Evolutionary conservation across 106 monocot genomes (phyloP), one percentile per base, ranked within the genome.

Genomic region (Alisma plantagoaquatica): DNA sequence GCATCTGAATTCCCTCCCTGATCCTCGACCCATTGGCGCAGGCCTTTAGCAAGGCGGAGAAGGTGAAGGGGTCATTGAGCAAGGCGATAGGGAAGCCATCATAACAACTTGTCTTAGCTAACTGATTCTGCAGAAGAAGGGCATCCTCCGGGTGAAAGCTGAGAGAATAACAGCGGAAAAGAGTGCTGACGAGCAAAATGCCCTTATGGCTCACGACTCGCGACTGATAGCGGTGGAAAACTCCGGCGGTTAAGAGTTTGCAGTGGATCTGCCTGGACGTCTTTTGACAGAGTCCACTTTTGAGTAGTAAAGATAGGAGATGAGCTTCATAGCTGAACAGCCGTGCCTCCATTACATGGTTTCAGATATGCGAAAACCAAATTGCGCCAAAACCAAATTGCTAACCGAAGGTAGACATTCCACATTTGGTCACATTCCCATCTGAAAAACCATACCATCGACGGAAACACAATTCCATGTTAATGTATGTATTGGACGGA

Each of bases 41-140:
- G 26, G 84, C 66, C 46, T 84, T 84, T 60, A 84, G 69, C 32
- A 78, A 56, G 67, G 75, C 75, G 30, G 77, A 55, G 56, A 76
- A 74, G 66, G 84, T 63, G 73, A 77, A 91, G 31, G 77, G 70
- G 33, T 77, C 62, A 19, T 32, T 22, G n/a, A n/a, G n/a, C n/a
- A n/a, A n/a, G n/a, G n/a, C n/a, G n/a, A n/a, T n/a, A 22, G 43
- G 32, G 43, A 57, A 24, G n/a, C 31, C n/a, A 32, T 24, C 2
- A 1, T 7, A 7, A 15, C 30, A 23, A 29, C 2, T 57, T 41
- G 59, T 7, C n/a, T 4, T 14, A 1, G 43, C 61, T 42, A 69
- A 62, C 10, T 83, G 73, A 6, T 46, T 50, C 70, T 73, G 75
- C 42, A 84, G 66, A 3, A 33, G 67, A 47, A 91, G 57, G 49